Percentiles rank a stretch among this genome's conserved stretches.
These are phyloP conservation scores for Phanerochaete sordida DNA, from an alignment of 768 basidiomycete species.

Conservation along the genomic window DNA sequence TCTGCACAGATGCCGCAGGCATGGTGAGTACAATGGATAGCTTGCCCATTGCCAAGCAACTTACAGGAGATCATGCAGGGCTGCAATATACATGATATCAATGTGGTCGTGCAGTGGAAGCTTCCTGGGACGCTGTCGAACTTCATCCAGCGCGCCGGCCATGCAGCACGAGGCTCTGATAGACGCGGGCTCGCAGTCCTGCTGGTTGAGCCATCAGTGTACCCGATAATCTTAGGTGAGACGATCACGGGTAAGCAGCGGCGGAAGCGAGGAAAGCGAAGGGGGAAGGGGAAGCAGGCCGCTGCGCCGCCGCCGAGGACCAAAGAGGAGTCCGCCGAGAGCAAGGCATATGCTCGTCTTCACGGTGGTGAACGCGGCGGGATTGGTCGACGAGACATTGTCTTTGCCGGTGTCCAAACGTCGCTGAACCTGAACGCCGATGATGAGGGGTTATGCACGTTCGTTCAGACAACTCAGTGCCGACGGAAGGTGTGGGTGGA, in stretches of 20 bases:
- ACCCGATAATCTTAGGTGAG: not conserved
- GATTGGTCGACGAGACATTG: not conserved
- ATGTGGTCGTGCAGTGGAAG: constrained; percentile 22
- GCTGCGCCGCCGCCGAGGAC: no score
- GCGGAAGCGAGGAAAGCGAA: not conserved
- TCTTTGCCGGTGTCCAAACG: not conserved
- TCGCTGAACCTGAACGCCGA: constrained; percentile 7
- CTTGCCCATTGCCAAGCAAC: no score
- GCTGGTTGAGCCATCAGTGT: constrained; percentile 14
- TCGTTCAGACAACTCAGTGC: constrained; percentile 26
- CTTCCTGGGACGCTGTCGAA: constrained; percentile 14
- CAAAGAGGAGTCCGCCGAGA: no score
- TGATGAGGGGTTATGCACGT: constrained; percentile 27
- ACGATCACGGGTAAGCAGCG: no score
- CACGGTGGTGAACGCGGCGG: constrained; percentile 8
- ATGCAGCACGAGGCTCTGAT: constrained; percentile 10
- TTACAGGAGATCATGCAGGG: constrained; percentile 9
- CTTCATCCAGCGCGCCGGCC: constrained; percentile 18
- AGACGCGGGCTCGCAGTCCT: constrained; percentile 15
- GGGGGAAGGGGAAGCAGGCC: not conserved
- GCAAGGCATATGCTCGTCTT: constrained; percentile 10
- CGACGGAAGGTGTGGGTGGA: constrained; percentile 19
- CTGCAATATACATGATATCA: constrained; percentile 19
- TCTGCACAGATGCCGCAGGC: constrained; percentile 24
- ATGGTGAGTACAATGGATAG: constrained; percentile 5